Evolutionary conservation across 78 protist genomes (phyloP).

Genomic region (Dictyostelium intermedium): DNA sequence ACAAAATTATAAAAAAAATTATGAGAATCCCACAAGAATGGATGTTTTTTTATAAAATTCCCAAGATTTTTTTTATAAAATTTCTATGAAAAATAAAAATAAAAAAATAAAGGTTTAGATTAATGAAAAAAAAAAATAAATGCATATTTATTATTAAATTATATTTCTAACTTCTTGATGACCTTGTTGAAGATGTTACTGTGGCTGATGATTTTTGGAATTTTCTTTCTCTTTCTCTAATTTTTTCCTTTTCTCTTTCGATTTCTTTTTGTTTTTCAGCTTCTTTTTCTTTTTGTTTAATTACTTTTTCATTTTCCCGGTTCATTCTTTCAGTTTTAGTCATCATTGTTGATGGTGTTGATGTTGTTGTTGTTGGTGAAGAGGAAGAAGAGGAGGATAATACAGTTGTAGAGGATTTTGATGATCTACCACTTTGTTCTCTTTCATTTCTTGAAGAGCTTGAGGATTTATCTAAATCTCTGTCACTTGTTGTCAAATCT

Average conservation of each 20-base stretch:
- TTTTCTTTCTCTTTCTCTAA: constrained; percentile 22
- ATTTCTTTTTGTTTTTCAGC: constrained; percentile 10
- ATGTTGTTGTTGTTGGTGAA: neutral
- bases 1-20: too few relatives aligned
- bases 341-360: neutral
- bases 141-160: neutral
- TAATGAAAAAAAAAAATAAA: too few relatives aligned
- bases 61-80: neutral
- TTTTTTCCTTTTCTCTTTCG: constrained; percentile 42
- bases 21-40: too few relatives aligned
- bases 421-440: neutral
- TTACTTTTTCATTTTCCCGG: neutral
- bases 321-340: neutral
- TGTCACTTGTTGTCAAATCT: neutral
- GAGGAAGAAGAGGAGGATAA: neutral
- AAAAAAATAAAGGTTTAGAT: too few relatives aligned
- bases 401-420: neutral
- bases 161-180: neutral
- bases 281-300: neutral
- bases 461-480: neutral
- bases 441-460: neutral
- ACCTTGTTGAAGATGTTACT: neutral
- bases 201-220: neutral
- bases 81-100: too few relatives aligned
- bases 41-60: too few relatives aligned